Evolutionary conservation across 78 protist genomes (phyloP).

Genomic region (Mantamonas sphyraenae): DNA sequence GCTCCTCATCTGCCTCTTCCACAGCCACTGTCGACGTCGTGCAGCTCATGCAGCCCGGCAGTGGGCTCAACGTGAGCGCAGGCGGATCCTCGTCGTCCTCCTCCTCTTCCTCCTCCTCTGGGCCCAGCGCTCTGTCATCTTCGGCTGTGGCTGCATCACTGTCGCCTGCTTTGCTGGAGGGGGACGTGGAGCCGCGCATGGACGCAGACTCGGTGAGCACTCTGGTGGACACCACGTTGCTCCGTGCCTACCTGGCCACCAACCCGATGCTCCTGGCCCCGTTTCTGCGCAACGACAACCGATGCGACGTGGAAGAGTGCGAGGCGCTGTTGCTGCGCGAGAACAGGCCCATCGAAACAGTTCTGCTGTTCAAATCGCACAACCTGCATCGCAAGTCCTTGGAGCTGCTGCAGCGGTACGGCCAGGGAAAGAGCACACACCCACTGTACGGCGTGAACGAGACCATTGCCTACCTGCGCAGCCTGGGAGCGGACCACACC

Average conservation of each 20-base stretch:
- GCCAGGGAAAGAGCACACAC: neutral
- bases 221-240: neutral
- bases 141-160: no score
- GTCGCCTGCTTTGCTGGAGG: no score
- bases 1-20: no score
- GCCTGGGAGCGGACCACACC: neutral
- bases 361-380: neutral
- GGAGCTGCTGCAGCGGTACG: neutral
- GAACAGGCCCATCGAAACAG: neutral
- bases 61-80: no score
- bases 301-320: neutral
- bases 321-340: neutral
- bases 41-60: no score
- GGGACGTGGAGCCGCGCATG: no score
- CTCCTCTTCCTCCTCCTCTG: no score
- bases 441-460: neutral
- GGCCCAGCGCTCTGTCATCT: no score
- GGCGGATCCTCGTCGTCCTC: no score
- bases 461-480: neutral
- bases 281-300: neutral
- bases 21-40: no score
- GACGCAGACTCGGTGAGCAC: no score
- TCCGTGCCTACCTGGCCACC: neutral
- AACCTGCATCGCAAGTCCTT: neutral
- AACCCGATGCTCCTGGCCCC: neutral